A percentile compares a stretch with the other conserved stretches of the same genome.
phyloP scores from a whole-genome alignment of 2,329 filamentous ascomycete genomes.

The Pestalotiopsis sp. region DNA sequence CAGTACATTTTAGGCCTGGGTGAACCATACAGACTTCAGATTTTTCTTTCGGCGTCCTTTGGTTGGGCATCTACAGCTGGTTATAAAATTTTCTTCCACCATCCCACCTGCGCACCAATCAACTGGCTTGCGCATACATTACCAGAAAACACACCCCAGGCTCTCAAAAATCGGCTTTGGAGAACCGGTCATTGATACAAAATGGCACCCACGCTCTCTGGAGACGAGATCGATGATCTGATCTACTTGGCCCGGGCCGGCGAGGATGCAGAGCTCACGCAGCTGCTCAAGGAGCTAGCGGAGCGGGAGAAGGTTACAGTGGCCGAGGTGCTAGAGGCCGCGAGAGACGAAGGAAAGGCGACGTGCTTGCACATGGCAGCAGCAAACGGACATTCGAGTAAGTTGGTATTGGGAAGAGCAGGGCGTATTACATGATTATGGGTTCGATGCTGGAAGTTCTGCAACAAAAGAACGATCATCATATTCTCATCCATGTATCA shows the following conservation, averaged over 20 bases:
- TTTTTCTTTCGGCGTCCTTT: not conserved
- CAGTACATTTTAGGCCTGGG: not conserved
- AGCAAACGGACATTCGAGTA: slow-evolving; percentile 84
- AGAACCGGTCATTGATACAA: not conserved
- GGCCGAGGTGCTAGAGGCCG: slow-evolving; percentile 68
- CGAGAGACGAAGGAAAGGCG: slow-evolving; percentile 74
- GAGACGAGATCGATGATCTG: slow-evolving; percentile 88
- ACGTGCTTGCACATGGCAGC: slow-evolving; percentile 91
- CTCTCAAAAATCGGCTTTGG: not conserved
- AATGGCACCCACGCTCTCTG: slow-evolving; percentile 61
- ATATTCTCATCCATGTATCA: not conserved
- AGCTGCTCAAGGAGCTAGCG: slow-evolving; percentile 60
- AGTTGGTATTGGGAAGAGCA: not conserved
- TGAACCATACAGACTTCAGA: not conserved
- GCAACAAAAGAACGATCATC: not conserved
- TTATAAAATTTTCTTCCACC: slow-evolving; percentile 1
- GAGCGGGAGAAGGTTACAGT: slow-evolving; percentile 61
- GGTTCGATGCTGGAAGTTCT: not conserved
- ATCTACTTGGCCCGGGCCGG: slow-evolving; percentile 84
- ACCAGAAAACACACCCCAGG: slow-evolving; percentile 2
- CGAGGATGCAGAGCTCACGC: slow-evolving; percentile 70
- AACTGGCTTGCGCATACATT: not conserved
- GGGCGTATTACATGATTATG: not conserved
- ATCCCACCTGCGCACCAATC: not conserved
- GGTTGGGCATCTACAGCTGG: not conserved